These are phyloP conservation scores for Trichoderma endophyticum DNA, from an alignment of 2,329 filamentous ascomycete genomes.

Conservation along the genomic window DNA sequence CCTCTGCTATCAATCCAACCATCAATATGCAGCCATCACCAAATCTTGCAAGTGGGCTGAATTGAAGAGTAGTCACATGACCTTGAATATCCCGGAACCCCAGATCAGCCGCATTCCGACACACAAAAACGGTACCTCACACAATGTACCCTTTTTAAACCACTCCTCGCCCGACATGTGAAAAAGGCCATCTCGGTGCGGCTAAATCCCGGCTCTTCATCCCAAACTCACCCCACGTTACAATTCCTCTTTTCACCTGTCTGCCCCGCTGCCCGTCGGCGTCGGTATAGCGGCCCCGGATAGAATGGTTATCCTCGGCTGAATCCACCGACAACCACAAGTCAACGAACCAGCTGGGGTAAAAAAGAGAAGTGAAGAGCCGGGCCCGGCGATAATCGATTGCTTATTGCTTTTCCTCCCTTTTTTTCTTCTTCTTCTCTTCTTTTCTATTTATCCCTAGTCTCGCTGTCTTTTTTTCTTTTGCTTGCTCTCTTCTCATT, in stretches of 20 bases:
- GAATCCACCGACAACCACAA: not conserved
- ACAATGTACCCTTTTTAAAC: not conserved
- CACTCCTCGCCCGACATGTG: conserved; percentile 5
- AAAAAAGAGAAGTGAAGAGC: not conserved
- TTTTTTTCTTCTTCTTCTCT: not conserved
- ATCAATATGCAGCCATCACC: not conserved
- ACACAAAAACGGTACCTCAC: not conserved
- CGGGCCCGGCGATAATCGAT: not conserved
- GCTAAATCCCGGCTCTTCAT: not conserved
- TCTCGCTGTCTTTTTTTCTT: not conserved
- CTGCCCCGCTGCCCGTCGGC: not conserved
- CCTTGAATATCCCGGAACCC: not conserved
- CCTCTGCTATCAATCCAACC: not conserved
- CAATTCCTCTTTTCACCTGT: not conserved
- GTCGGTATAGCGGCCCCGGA: not conserved
- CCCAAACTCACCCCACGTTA: not conserved
- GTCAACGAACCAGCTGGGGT: not conserved
- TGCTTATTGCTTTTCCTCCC: not conserved
- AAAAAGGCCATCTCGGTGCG: not conserved
- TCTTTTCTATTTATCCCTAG: not conserved
- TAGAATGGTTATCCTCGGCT: conserved; percentile 27
- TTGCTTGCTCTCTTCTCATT: not conserved
- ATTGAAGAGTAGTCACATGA: not conserved
- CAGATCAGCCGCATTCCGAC: conserved; percentile 14
- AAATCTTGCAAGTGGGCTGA: conserved; percentile 12